Evolutionary conservation across 495 filamentous ascomycete species (phyloP).

Genomic region (Endocarpon pusillum): DNA sequence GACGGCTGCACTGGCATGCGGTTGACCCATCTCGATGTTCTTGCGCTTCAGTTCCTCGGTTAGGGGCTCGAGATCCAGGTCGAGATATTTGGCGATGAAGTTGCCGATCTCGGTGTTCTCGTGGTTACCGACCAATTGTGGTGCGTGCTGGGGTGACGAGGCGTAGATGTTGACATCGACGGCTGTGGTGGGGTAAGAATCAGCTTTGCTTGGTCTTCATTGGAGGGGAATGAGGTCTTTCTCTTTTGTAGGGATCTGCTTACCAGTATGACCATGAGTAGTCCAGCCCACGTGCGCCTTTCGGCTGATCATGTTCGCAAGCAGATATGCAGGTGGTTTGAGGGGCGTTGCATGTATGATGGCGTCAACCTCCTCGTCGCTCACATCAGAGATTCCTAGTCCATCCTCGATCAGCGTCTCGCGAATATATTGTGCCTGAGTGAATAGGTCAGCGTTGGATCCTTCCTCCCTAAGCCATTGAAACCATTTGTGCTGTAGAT

Average conservation of each 20-base stretch:
- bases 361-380: slow-evolving; percentile 48
- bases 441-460: slow-evolving; percentile 11
- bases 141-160: slow-evolving; percentile 29
- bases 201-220: neutral
- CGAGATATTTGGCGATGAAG: slow-evolving; percentile 65
- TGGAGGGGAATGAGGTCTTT: neutral
- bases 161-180: slow-evolving; percentile 90
- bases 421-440: slow-evolving; percentile 34
- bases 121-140: slow-evolving; percentile 57
- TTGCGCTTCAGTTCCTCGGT: slow-evolving; percentile 57
- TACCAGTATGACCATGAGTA: slow-evolving; percentile 71
- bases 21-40: slow-evolving; percentile 9
- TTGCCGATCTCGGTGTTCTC: slow-evolving; percentile 87
- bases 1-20: too few species aligned
- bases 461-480: too few species aligned
- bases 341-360: slow-evolving; percentile 37
- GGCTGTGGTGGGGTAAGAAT: slow-evolving; percentile 15
- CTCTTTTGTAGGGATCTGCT: slow-evolving; percentile 2
- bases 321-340: slow-evolving; percentile 32
- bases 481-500: slow-evolving; percentile 40
- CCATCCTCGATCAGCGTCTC: slow-evolving; percentile 40
- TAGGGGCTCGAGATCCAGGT: slow-evolving; percentile 56
- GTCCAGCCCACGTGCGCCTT: slow-evolving; percentile 84
- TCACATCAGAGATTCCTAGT: slow-evolving; percentile 61
- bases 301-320: slow-evolving; percentile 71